Evolutionary conservation across 352 stramenopile genomes (phyloP).

Genomic region (Phytophthora pluvialis): DNA sequence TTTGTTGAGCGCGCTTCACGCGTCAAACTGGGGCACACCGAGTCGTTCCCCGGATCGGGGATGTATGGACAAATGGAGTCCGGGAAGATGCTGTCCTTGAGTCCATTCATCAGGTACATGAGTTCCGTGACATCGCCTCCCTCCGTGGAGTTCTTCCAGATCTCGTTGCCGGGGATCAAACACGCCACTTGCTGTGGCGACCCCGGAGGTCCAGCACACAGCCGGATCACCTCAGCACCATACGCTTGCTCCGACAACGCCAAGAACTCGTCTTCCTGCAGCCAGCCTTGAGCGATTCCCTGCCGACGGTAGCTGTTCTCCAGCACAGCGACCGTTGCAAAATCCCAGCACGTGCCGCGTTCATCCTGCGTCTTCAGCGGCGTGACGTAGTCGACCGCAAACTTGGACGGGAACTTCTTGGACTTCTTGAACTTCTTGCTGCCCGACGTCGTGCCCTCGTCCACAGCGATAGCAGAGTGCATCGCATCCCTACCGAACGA

Average conservation of each 20-base stretch:
- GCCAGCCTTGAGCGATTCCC: constrained; percentile 57
- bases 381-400: constrained; percentile 56
- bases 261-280: constrained; percentile 60
- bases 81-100: constrained; percentile 62
- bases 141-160: constrained; percentile 76
- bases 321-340: constrained; percentile 65
- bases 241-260: constrained; percentile 72
- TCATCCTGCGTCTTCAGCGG: constrained; percentile 77
- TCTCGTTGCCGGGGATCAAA: constrained; percentile 62
- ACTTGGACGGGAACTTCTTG: constrained; percentile 59
- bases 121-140: constrained; percentile 56
- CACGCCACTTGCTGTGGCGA: constrained; percentile 68
- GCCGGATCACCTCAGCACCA: constrained; percentile 60
- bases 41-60: constrained; percentile 51
- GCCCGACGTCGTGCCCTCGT: constrained; percentile 24
- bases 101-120: constrained; percentile 57
- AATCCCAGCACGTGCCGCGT: constrained; percentile 76
- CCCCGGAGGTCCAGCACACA: constrained; percentile 52
- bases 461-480: constrained; percentile 44
- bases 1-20: constrained; percentile 47
- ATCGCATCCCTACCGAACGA: constrained; percentile 46
- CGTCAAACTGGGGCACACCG: constrained; percentile 48
- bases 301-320: constrained; percentile 74
- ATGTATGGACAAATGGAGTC: constrained; percentile 58
- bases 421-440: constrained; percentile 25